Evolutionary conservation across 352 stramenopile genomes (phyloP).

Genomic region (Pythium brachiatum): DNA sequence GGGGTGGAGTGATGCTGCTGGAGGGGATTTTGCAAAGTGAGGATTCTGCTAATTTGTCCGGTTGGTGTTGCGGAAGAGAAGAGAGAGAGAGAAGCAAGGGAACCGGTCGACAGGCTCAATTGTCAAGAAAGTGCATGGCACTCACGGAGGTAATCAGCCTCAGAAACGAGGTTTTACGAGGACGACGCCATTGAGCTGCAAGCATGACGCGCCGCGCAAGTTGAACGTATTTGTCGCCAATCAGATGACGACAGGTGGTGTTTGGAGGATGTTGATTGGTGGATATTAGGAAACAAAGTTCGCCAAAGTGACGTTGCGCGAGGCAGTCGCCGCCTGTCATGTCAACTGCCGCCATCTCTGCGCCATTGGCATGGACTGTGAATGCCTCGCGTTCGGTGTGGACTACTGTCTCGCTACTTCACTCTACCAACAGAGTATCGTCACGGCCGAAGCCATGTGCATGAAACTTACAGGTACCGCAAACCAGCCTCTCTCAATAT

Average conservation of each 20-base stretch:
- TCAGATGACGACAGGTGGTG: neutral
- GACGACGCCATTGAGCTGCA: slow-evolving; percentile 7
- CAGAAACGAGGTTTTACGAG: slow-evolving; percentile 21
- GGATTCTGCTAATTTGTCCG: neutral
- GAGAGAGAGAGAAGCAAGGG: slow-evolving; percentile 1
- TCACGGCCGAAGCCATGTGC: too few relatives aligned
- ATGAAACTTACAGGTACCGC: too few relatives aligned
- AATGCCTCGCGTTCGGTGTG: neutral
- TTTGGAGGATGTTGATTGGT: slow-evolving; percentile 9
- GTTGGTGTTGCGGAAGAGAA: neutral
- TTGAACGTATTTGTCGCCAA: slow-evolving; percentile 21
- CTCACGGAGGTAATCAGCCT: slow-evolving; percentile 10
- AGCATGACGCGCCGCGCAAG: slow-evolving; percentile 17
- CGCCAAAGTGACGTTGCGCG: slow-evolving; percentile 9
- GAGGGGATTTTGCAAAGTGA: slow-evolving; percentile 45
- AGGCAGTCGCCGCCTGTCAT: neutral
- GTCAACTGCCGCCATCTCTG: neutral
- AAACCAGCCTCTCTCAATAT: too few relatives aligned
- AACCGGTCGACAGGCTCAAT: slow-evolving; percentile 4
- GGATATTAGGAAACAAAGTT: neutral
- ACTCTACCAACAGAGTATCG: too few relatives aligned
- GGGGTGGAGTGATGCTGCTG: slow-evolving; percentile 12
- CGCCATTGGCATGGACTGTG: neutral
- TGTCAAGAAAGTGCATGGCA: slow-evolving; percentile 11
- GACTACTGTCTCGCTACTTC: too few relatives aligned